Evolutionary conservation across 768 basidiomycete genomes (phyloP), one percentile per base, ranked within the genome.

Genomic region (Mycena filopes): DNA sequence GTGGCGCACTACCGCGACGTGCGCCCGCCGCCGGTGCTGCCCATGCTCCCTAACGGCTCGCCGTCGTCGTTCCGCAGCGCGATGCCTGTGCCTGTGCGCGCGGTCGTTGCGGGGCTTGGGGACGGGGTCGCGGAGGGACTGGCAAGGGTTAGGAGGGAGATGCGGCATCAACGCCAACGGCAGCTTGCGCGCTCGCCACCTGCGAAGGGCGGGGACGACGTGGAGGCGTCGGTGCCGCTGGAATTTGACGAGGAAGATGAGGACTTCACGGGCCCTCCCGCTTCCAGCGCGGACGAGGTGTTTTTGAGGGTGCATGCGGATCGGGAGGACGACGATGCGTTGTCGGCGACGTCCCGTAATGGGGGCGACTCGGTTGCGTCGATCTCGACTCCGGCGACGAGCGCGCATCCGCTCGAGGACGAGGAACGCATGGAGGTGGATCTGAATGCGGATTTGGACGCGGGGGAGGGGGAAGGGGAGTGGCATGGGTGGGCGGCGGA

Each of bases 1-100:
- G 85, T 36, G 36, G 36, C 84, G 12, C 81, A 95, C 33, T 87
- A 86, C 38, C 40, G 54, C 41, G 41, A 55, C 58, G 75, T 82
- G 25, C 79, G 74, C 20, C 72, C 79, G 21, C 74, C 77, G 33
- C 79, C 81, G 0, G 83, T 87, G 33, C 82, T 95, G 2, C 95
- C 95, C 0, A 93, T 93, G 87, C 82, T 91, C 40, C 94, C 94
- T 0, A 96, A 96, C 81, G 76, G 80, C 16, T 69, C 79, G 6
- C 79, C 80, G 4, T 78, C 79, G 55, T 78, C 79, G 4, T 81
- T 84, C 59, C 76, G 80, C 21, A 82, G 81, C 53, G 76, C 87
- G 6, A 88, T 91, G 9, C 88, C 88, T 1, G 88, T 90, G 25
- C 79, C n/a, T n/a, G n/a, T n/a, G 87, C 7, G 81, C 79, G 85